These are phyloP conservation scores for Schizosaccharomyces pombe DNA, from an alignment of 805 yeast genomes.

Conservation along the genomic window DNA sequence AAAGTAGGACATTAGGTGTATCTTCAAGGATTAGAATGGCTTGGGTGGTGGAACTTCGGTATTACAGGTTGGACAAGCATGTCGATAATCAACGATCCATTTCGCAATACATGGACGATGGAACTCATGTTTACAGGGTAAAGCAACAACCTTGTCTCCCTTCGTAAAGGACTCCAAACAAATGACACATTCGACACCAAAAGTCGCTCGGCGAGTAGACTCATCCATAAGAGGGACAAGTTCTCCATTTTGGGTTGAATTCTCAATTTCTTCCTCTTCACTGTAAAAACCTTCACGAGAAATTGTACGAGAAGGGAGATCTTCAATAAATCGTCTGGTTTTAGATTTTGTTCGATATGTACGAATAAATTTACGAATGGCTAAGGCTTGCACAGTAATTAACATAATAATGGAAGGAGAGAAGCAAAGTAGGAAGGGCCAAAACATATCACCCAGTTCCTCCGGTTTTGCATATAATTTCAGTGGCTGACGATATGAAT, in stretches of 20 bases:
- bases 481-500: not conserved
- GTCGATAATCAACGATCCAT: slow-evolving; percentile 33
- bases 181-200: slow-evolving; percentile 27
- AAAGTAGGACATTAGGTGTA: not conserved
- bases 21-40: not conserved
- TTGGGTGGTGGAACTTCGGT: not conserved
- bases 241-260: not conserved
- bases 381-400: slow-evolving; percentile 10
- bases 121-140: slow-evolving; percentile 39
- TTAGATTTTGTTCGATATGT: not conserved
- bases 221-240: not conserved
- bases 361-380: slow-evolving; percentile 3
- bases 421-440: slow-evolving; percentile 5
- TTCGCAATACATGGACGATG: slow-evolving; percentile 34
- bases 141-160: slow-evolving; percentile 24
- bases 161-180: slow-evolving; percentile 32
- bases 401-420: slow-evolving; percentile 7
- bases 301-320: not conserved
- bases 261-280: not conserved
- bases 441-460: slow-evolving; percentile 7
- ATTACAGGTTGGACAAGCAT: slow-evolving; percentile 39
- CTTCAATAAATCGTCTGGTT: not conserved
- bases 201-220: slow-evolving; percentile 7
- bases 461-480: slow-evolving; percentile 8
- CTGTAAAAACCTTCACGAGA: not conserved